A percentile compares a stretch with the other conserved stretches of the same genome.
Evolutionary conservation across 345 rosid genomes (phyloP).

Genomic region (Pugionium dolabratum): DNA sequence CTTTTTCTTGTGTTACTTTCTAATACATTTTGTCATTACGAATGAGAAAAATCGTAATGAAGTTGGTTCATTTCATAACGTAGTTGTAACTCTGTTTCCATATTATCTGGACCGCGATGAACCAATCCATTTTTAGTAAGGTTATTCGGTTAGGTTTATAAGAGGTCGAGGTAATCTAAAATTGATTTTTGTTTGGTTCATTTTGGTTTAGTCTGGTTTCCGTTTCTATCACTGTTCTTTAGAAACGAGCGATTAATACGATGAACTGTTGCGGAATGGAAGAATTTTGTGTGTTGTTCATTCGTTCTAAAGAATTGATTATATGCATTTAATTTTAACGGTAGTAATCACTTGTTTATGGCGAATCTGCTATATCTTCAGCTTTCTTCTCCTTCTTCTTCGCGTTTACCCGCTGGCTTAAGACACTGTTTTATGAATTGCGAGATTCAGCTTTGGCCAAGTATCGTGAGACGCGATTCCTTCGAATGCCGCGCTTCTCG

Average conservation of each 20-base stretch:
- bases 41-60: background rate
- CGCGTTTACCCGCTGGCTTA: background rate
- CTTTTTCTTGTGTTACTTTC: background rate
- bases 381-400: conserved; percentile 30
- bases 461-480: conserved; percentile 25
- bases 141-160: no score
- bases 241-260: background rate
- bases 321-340: background rate
- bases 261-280: background rate
- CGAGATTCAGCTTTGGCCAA: conserved; percentile 19
- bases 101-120: no score
- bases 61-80: background rate
- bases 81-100: no score
- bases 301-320: no score
- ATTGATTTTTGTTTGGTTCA: conserved; percentile 7
- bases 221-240: background rate
- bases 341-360: conserved; percentile 14
- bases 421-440: conserved; percentile 4
- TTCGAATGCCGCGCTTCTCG: conserved; percentile 36
- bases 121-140: no score
- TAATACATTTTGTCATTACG: background rate
- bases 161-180: background rate
- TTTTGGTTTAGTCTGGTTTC: background rate
- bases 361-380: conserved; percentile 36
- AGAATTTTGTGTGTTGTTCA: background rate